phyloP scores from a whole-genome alignment of 2,329 filamentous ascomycete species.

The Akanthomyces muscarius region DNA sequence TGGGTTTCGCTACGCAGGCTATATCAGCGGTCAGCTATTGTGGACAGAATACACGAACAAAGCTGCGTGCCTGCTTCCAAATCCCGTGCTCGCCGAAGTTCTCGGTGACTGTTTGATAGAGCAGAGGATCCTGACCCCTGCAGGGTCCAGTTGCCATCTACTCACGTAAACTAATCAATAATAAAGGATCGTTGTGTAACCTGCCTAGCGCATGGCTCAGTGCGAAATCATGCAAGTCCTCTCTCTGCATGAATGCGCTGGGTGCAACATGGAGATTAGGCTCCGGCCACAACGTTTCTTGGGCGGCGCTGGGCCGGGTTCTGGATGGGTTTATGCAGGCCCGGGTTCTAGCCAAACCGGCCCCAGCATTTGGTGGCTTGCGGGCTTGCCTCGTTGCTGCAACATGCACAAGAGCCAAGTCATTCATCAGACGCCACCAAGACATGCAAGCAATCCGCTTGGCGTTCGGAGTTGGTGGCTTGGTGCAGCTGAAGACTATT shows the following conservation, averaged over 20 bases:
- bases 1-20: too few species aligned
- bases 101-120: background rate
- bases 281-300: background rate
- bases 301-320: background rate
- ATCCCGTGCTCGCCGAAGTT: too few species aligned
- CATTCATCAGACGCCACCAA: background rate
- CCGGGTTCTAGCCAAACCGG: background rate
- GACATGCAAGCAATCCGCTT: slow-evolving; percentile 4
- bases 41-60: too few species aligned
- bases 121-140: background rate
- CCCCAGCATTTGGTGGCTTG: background rate
- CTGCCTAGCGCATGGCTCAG: background rate
- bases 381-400: background rate
- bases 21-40: too few species aligned
- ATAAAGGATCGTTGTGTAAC: background rate
- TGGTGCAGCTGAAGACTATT: background rate
- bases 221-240: background rate
- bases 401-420: slow-evolving; percentile 9
- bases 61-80: too few species aligned
- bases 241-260: background rate
- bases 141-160: background rate
- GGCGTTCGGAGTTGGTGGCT: background rate
- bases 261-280: background rate
- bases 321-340: slow-evolving; percentile 3
- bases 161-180: background rate